Percentiles rank a stretch among this genome's conserved stretches.
Evolutionary conservation across 257 asterid species (phyloP).

Genomic region (Solanum chiquidenum): DNA sequence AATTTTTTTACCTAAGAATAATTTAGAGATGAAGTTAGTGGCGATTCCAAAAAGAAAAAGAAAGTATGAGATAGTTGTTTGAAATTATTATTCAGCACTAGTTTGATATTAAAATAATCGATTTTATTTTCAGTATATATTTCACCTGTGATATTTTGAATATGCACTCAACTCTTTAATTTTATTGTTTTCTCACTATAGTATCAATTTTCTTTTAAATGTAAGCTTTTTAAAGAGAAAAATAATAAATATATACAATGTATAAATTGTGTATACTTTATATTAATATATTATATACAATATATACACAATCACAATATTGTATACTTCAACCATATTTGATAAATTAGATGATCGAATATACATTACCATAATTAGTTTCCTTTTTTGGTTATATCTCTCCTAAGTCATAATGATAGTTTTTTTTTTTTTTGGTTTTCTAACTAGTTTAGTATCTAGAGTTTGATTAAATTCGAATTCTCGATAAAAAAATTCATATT

Average conservation of each 20-base stretch:
- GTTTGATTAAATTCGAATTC: not conserved
- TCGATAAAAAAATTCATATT: fast-evolving
- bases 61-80: not conserved
- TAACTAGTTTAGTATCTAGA: no score
- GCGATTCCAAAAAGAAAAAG: not conserved
- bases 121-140: not conserved
- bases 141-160: not conserved
- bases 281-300: no score
- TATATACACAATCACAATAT: not conserved
- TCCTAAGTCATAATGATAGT: not conserved
- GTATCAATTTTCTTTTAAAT: not conserved
- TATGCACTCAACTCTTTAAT: not conserved
- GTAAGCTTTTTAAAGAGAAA: not conserved
- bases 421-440: no score
- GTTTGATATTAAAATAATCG: not conserved
- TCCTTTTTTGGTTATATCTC: not conserved
- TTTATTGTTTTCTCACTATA: not conserved
- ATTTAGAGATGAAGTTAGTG: not conserved
- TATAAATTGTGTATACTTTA: not conserved
- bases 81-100: not conserved
- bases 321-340: not conserved
- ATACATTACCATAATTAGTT: no score
- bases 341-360: no score
- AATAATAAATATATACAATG: not conserved
- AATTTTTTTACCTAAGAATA: not conserved